Percentiles rank a stretch among this genome's conserved stretches.
phyloP scores from a whole-genome alignment of 1,284 basidiomycete species.

The Papiliotrema terrestris region DNA sequence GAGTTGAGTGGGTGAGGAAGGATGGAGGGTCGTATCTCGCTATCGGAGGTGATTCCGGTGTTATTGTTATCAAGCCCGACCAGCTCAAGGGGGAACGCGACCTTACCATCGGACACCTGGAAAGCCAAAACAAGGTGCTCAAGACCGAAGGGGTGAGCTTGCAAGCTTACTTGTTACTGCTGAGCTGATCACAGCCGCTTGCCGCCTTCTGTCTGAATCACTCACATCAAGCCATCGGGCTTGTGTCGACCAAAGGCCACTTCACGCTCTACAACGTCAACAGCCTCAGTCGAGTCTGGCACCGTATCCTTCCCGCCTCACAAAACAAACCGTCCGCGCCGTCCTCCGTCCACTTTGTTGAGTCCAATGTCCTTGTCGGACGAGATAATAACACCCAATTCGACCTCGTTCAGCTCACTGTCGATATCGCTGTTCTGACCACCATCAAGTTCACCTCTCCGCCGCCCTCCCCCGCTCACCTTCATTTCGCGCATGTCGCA shows the following conservation, averaged over 20 bases:
- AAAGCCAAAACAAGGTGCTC: conserved; percentile 23
- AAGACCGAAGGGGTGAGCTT: conserved; percentile 36
- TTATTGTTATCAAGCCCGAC: conserved; percentile 25
- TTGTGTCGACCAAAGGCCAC: conserved; percentile 27
- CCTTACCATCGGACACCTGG: conserved; percentile 1
- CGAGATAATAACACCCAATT: conserved; percentile 31
- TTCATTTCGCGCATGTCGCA: conserved; percentile 29
- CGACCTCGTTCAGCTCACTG: conserved; percentile 42
- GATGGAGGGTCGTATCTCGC: conserved; percentile 23
- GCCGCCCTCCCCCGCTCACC: conserved; percentile 7
- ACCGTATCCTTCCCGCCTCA: conserved; percentile 32
- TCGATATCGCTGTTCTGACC: conserved; percentile 32
- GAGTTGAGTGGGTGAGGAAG: conserved; percentile 35
- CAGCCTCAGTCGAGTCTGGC: conserved; percentile 35
- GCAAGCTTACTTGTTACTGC: background rate
- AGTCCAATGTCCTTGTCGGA: conserved; percentile 41
- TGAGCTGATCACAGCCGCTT: conserved; percentile 12
- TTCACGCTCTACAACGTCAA: conserved; percentile 34
- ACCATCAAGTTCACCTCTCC: conserved; percentile 32
- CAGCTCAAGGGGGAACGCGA: conserved; percentile 4
- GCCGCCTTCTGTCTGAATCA: conserved; percentile 40
- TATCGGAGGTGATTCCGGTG: conserved; percentile 35
- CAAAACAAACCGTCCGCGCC: conserved; percentile 10
- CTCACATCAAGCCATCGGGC: conserved; percentile 35
- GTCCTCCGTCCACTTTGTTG: conserved; percentile 33